These are phyloP conservation scores for Candida gigantensis DNA, from an alignment of 1,139 yeast genomes.

Conservation along the genomic window DNA sequence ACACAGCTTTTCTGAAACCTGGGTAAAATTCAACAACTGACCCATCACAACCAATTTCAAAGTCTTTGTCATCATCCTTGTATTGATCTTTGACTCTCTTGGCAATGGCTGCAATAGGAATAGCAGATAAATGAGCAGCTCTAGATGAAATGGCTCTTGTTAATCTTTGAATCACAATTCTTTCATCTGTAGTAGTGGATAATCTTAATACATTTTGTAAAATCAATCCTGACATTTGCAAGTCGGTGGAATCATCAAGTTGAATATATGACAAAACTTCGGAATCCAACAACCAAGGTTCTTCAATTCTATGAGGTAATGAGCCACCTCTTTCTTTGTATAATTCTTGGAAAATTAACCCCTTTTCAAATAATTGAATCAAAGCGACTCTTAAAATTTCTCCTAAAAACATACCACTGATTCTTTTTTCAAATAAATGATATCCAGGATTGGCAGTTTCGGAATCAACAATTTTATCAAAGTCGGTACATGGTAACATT, in stretches of 20 bases:
- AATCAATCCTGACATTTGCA: slow-evolving; percentile 64
- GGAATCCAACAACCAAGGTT: slow-evolving; percentile 79
- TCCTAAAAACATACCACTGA: slow-evolving; percentile 92
- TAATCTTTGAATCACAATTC: slow-evolving; percentile 66
- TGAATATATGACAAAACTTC: slow-evolving; percentile 82
- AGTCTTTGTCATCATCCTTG: slow-evolving; percentile 60
- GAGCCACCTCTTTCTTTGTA: slow-evolving; percentile 52
- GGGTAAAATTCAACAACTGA: slow-evolving; percentile 92
- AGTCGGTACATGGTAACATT: slow-evolving; percentile 72
- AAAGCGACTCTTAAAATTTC: slow-evolving; percentile 77
- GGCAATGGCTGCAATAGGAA: slow-evolving; percentile 80
- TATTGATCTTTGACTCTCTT: slow-evolving; percentile 40
- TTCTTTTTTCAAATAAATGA: slow-evolving; percentile 91
- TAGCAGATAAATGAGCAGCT: slow-evolving; percentile 83
- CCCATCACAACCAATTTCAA: slow-evolving; percentile 94
- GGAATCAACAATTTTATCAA: slow-evolving; percentile 67
- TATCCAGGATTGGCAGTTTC: slow-evolving; percentile 80
- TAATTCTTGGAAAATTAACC: slow-evolving; percentile 56
- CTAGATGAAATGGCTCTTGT: slow-evolving; percentile 80
- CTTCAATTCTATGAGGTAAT: slow-evolving; percentile 65
- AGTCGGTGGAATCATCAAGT: slow-evolving; percentile 73
- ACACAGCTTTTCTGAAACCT: slow-evolving; percentile 71
- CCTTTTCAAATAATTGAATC: slow-evolving; percentile 61
- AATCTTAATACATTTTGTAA: slow-evolving; percentile 64
- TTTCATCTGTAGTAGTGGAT: slow-evolving; percentile 68